Base-by-base conservation (phyloP, 345 rosid genomes). In the Acer negundo region DNA sequence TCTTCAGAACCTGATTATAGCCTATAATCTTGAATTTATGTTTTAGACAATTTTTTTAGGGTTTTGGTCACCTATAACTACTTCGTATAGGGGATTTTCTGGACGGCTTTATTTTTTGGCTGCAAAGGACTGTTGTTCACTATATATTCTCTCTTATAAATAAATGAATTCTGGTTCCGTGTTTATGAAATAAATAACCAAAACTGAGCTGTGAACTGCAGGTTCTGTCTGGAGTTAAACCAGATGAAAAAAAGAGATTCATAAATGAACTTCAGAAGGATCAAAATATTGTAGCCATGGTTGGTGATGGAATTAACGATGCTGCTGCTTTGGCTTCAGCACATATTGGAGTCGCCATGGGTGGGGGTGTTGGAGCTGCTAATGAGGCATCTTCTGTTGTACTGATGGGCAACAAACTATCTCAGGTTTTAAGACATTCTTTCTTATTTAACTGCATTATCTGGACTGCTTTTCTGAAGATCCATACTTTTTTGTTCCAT, bases 271-370 rank as follows among this genome's bases (percentile, higher is more conserved):
- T 95, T 75, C 98, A 93, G 86, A 84, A 81, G 79, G 88, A 85
- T 71, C 84, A 88, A 76, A 92, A 89, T n/a, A 73, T 86, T 42
- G 97, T 93, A 67, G 98, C 98, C 26, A 95, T 95, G 99, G 94
- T 95, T 73, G 99, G 98, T 38, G 99, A 95, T 84, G 99, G 99
- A 66, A 93, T 95, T 78, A 95, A 95, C 76, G 99, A 93, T 87
- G 99, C 98, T 72, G 94, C 97, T 74, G 98, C 99, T 38, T 87
- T 95, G 87, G 99, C 99, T 80, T 91, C 89, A 68, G 83, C 97
- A 66, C 92, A 93, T 77, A 80, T 95, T 83, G 99, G 99, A 78
- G 89, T 95, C 72, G 98, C 97, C 75, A 90, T 95, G 97, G 94
- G 99, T 53, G 92, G 89, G 61, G 97, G 97, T 81, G 97, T 91